phyloP scores from a whole-genome alignment of 306 rosid species.

The Acacia melanoxylon region DNA sequence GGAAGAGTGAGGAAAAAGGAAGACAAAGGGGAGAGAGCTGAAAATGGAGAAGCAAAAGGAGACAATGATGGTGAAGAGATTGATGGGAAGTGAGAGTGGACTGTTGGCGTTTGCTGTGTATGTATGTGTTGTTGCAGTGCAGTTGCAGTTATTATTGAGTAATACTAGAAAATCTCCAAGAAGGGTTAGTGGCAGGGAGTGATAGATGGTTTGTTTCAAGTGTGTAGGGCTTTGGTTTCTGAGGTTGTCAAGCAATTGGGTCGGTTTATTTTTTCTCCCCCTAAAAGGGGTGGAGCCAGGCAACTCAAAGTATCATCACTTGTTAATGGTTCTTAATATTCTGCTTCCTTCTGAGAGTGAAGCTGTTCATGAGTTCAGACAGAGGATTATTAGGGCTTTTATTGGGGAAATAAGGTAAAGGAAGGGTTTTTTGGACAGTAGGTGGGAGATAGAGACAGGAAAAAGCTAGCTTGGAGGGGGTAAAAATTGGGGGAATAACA shows the following conservation, averaged over 20 bases:
- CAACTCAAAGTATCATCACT: background rate
- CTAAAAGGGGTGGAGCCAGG: constrained; percentile 43
- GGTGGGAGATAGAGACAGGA: constrained; percentile 54
- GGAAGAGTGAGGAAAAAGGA: background rate
- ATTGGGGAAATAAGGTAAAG: constrained; percentile 39
- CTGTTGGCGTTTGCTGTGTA: constrained; percentile 42
- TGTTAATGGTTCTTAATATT: constrained; percentile 39
- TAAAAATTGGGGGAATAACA: constrained; percentile 55
- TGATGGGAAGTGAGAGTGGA: constrained; percentile 69
- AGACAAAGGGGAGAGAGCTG: constrained; percentile 36
- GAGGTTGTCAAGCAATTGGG: constrained; percentile 29
- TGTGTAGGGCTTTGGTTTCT: constrained; percentile 45
- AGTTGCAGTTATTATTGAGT: constrained; percentile 44
- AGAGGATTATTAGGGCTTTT: constrained; percentile 43
- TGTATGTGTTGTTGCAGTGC: constrained; percentile 3
- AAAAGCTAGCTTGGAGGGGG: constrained; percentile 47
- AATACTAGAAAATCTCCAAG: constrained; percentile 39
- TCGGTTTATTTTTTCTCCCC: constrained; percentile 27
- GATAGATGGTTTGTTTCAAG: background rate
- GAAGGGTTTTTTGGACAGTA: constrained; percentile 35
- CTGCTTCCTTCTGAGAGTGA: background rate
- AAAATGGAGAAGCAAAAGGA: constrained; percentile 55
- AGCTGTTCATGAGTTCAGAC: background rate
- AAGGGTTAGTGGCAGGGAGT: background rate
- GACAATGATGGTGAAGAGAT: constrained; percentile 67